Percentiles rank a stretch among this genome's conserved stretches.
Evolutionary conservation across 163 green algal genomes (phyloP).

Genomic region (Scenedesmus sp.): DNA sequence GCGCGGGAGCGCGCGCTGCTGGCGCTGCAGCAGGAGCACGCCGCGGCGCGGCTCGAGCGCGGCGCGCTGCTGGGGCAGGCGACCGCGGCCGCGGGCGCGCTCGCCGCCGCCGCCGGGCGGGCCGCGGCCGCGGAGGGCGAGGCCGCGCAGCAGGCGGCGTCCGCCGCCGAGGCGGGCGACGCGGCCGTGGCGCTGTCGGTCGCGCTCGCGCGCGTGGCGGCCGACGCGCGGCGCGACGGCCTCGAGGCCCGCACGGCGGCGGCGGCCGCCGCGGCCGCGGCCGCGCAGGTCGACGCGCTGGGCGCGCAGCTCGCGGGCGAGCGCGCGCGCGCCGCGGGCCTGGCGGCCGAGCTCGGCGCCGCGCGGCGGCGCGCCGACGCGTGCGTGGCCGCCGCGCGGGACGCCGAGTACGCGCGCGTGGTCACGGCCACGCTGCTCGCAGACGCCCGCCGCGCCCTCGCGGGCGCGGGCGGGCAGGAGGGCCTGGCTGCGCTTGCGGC

Average conservation of each 20-base stretch:
- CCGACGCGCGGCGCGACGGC: neutral
- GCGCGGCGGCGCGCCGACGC: slow-evolving; percentile 18
- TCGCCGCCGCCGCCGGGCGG: neutral
- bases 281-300: slow-evolving; percentile 1
- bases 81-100: neutral
- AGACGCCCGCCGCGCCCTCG: slow-evolving; percentile 14
- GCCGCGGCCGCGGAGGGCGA: neutral
- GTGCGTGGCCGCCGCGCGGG: slow-evolving; percentile 15
- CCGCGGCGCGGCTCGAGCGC: neutral
- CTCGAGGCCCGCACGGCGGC: neutral
- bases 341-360: neutral
- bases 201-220: slow-evolving; percentile 1
- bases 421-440: slow-evolving; percentile 29
- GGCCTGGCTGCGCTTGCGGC: neutral
- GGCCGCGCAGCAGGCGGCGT: slow-evolving; percentile 1
- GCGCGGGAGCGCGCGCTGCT: neutral
- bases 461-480: neutral
- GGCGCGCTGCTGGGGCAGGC: neutral
- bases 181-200: neutral
- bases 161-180: neutral
- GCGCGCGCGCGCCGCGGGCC: neutral
- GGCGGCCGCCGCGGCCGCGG: slow-evolving; percentile 1
- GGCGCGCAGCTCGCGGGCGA: neutral
- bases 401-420: slow-evolving; percentile 31
- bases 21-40: slow-evolving; percentile 37